phyloP scores from a whole-genome alignment of 495 filamentous ascomycete genomes.

The Annulohypoxylon moriforme region DNA sequence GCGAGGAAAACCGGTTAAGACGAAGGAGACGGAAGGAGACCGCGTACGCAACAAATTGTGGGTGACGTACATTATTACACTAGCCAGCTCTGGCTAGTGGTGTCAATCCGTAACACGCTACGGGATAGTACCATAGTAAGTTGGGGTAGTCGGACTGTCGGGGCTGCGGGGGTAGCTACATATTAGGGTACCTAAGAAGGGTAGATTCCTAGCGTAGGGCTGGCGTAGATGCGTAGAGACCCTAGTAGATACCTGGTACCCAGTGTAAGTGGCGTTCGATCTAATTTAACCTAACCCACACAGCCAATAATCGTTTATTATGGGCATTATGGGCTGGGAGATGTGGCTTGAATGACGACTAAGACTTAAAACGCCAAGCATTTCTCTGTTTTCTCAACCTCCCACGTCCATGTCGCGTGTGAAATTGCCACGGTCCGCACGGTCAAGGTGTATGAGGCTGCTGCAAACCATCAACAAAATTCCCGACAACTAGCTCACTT shows the following conservation, averaged over 20 bases:
- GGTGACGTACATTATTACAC: constrained; percentile 26
- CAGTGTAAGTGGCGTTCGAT: constrained; percentile 22
- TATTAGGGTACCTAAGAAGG: background rate
- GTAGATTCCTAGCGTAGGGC: constrained; percentile 17
- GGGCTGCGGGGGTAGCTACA: too few relatives aligned
- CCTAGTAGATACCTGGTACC: constrained; percentile 17
- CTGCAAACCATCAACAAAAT: background rate
- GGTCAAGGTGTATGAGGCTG: constrained; percentile 9
- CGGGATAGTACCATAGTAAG: too few relatives aligned
- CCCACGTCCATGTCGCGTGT: constrained; percentile 16
- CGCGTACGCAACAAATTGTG: constrained; percentile 9
- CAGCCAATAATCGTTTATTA: background rate
- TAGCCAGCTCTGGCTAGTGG: background rate
- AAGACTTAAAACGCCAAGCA: constrained; percentile 2
- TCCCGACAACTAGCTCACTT: background rate
- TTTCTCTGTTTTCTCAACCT: constrained; percentile 5
- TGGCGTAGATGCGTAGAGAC: constrained; percentile 9
- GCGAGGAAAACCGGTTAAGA: constrained; percentile 43
- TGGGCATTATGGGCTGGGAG: background rate
- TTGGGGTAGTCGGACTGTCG: too few relatives aligned
- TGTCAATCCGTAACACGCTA: constrained; percentile 8
- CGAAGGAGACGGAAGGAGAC: background rate
- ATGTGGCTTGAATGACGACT: constrained; percentile 25
- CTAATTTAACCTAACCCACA: constrained; percentile 17
- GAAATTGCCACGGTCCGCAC: constrained; percentile 1